phyloP scores from a whole-genome alignment of 2,329 filamentous ascomycete species.

The Talaromyces islandicus region DNA sequence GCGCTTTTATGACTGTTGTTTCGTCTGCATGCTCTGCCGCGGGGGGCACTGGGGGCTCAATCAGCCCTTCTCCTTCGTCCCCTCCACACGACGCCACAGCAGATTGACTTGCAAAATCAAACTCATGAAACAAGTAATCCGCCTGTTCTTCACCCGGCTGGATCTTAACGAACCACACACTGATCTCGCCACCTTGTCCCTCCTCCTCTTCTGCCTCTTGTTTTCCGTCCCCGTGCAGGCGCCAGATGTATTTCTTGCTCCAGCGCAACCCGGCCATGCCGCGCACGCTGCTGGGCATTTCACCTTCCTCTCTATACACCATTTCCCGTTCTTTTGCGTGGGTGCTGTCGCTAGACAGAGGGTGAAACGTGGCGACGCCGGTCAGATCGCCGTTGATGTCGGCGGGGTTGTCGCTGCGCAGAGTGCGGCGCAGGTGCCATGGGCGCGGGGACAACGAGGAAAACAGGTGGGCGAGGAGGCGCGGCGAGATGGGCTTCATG shows the following conservation, averaged over 20 bases:
- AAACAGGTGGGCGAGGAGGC: conserved; percentile 6
- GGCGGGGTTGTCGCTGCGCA: conserved; percentile 34
- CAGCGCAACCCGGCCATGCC: conserved; percentile 24
- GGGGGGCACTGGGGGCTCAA: conserved; percentile 16
- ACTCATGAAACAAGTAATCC: conserved; percentile 42
- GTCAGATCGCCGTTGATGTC: conserved; percentile 37
- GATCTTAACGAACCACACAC: conserved; percentile 42
- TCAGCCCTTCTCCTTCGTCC: conserved; percentile 10
- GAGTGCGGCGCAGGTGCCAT: conserved; percentile 13
- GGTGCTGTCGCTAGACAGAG: conserved; percentile 8
- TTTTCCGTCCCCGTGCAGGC: conserved; percentile 14
- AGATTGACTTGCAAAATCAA: conserved; percentile 23
- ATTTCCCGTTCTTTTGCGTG: conserved; percentile 16
- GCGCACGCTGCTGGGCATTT: conserved; percentile 25
- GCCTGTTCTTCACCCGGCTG: conserved; percentile 22
- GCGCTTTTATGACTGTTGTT: conserved; percentile 28
- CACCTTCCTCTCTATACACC: conserved; percentile 39
- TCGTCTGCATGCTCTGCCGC: conserved; percentile 3
- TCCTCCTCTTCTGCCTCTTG: background rate
- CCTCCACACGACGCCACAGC: background rate
- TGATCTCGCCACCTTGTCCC: conserved; percentile 22
- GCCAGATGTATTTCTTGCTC: conserved; percentile 43
- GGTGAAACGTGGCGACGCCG: conserved; percentile 34
- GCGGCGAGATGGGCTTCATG: conserved; percentile 4
- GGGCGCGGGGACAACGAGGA: conserved; percentile 2